Evolutionary conservation across 371 early-diverging fungal genomes (phyloP).

Genomic region (Mucor plumbeus): DNA sequence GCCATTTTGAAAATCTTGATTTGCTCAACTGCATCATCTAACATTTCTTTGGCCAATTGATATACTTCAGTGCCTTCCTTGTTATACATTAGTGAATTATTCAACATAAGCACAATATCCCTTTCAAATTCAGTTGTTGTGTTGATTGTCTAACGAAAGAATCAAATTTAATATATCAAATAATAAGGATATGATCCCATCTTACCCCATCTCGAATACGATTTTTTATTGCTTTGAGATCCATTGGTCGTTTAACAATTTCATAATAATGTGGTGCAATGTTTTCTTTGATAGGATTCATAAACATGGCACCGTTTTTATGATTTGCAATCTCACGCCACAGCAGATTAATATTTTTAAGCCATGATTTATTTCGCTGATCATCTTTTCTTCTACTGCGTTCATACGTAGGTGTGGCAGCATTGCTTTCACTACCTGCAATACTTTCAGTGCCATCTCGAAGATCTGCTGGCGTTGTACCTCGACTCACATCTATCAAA

Average conservation of each 20-base stretch:
- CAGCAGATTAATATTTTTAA: constrained; percentile 74
- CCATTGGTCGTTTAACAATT: constrained; percentile 83
- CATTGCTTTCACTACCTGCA: constrained; percentile 39
- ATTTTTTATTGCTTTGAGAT: constrained; percentile 82
- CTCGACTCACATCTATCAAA: constrained; percentile 24
- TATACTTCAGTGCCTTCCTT: constrained; percentile 83
- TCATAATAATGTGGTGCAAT: constrained; percentile 79
- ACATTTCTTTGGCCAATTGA: constrained; percentile 82
- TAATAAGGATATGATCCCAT: not conserved
- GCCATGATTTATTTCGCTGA: constrained; percentile 62
- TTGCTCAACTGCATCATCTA: constrained; percentile 65
- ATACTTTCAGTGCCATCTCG: constrained; percentile 37
- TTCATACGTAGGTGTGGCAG: constrained; percentile 26
- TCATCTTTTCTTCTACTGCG: constrained; percentile 23
- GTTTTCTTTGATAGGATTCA: constrained; percentile 78
- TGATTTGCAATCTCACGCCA: constrained; percentile 89
- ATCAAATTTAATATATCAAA: not conserved
- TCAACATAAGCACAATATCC: constrained; percentile 85
- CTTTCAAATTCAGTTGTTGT: constrained; percentile 87
- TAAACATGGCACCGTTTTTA: constrained; percentile 83
- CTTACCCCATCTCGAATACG: constrained; percentile 84
- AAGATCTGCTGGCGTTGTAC: constrained; percentile 28
- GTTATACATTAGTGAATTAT: constrained; percentile 90
- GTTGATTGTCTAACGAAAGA: constrained; percentile 59
- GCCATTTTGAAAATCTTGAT: constrained; percentile 50